Conservation (phyloP, 345 rosid species). For the Laguncularia racemosa region DNA sequence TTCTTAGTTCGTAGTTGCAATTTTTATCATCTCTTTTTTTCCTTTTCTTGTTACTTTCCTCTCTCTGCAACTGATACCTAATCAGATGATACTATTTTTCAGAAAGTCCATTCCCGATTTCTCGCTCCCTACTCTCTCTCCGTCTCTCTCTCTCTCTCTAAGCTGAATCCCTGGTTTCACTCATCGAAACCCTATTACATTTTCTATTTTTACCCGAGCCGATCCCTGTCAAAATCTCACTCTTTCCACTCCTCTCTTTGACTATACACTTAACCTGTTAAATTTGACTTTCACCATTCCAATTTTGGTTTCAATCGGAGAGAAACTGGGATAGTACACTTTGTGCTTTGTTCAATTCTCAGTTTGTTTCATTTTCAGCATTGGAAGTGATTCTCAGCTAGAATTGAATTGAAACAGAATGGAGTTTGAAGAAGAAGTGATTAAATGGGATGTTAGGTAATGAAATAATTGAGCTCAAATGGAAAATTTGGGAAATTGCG, state of each 20-base stretch:
- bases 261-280: no score
- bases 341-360: background rate
- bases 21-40: background rate
- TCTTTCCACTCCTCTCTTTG: no score
- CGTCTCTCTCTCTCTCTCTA: background rate
- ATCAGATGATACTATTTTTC: background rate
- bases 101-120: background rate
- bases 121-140: background rate
- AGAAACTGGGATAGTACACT: no score
- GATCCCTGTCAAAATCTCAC: no score
- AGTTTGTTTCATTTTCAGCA: slow-evolving; percentile 12
- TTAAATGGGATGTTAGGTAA: background rate
- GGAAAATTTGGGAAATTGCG: slow-evolving; percentile 1
- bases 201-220: no score
- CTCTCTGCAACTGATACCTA: background rate
- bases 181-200: background rate
- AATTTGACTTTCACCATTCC: no score
- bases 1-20: no score
- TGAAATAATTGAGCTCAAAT: background rate
- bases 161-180: slow-evolving; percentile 1
- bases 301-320: no score
- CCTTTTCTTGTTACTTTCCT: background rate
- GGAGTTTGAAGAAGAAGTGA: background rate
- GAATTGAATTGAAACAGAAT: background rate
- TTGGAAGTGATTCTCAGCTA: slow-evolving; percentile 9